Evolutionary conservation across 2,329 filamentous ascomycete genomes (phyloP).

Genomic region (Boeremia exigua): DNA sequence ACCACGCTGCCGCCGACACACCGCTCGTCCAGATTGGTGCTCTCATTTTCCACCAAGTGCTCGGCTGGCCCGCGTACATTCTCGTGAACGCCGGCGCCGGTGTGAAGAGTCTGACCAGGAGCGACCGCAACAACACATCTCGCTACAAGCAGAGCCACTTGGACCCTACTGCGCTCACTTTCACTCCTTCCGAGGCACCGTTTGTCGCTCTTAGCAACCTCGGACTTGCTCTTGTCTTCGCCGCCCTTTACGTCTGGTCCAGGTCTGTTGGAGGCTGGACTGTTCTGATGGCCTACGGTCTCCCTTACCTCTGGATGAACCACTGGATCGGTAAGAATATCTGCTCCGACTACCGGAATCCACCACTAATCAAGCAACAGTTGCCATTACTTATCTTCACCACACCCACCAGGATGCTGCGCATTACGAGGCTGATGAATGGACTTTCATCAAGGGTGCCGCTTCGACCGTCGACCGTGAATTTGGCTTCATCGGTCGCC

Average conservation of each 20-base stretch:
- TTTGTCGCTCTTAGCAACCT: conserved; percentile 28
- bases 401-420: conserved; percentile 67
- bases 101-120: conserved; percentile 23
- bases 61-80: conserved; percentile 70
- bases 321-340: conserved; percentile 62
- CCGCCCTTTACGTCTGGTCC: conserved; percentile 59
- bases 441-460: conserved; percentile 69
- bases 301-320: conserved; percentile 74
- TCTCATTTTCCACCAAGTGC: conserved; percentile 67
- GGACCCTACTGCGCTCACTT: conserved; percentile 25
- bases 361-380: conserved; percentile 34
- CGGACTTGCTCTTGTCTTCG: conserved; percentile 28
- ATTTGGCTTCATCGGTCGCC: conserved; percentile 68
- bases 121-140: conserved; percentile 12
- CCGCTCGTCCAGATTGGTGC: conserved; percentile 62
- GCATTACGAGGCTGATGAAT: conserved; percentile 64
- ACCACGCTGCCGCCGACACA: conserved; percentile 61
- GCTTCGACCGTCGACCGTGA: conserved; percentile 69
- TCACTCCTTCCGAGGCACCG: conserved; percentile 25
- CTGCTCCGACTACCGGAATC: not conserved
- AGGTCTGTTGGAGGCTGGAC: conserved; percentile 63
- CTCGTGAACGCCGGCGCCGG: conserved; percentile 58
- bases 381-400: conserved; percentile 77
- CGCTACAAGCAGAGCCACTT: conserved; percentile 31
- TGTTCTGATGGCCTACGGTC: conserved; percentile 64